phyloP scores from a whole-genome alignment of 345 rosid genomes.

The Erucastrum elatum region DNA sequence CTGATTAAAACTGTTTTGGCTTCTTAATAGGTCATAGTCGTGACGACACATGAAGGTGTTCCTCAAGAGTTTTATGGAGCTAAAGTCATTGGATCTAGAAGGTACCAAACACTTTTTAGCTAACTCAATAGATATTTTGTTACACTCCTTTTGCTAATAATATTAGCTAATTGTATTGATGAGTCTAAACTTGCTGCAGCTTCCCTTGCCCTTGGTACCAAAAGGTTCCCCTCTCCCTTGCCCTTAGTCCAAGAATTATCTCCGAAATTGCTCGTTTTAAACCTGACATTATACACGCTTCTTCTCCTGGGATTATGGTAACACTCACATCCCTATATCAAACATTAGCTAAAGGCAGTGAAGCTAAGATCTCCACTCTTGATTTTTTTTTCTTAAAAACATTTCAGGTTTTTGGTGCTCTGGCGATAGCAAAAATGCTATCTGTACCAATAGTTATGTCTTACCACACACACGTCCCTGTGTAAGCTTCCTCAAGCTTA shows the following conservation, averaged over 20 bases:
- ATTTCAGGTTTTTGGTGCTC: constrained; percentile 84
- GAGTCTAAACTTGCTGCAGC: constrained; percentile 42
- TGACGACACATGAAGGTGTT: constrained; percentile 98
- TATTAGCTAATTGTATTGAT: too few species aligned
- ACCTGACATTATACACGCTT: constrained; percentile 99
- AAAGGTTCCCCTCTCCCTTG: constrained; percentile 93
- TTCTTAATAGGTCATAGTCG: constrained; percentile 74
- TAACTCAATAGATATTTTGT: too few species aligned
- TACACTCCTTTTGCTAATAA: not conserved
- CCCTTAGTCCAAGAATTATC: constrained; percentile 96
- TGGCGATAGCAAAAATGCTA: constrained; percentile 76
- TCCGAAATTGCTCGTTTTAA: constrained; percentile 92
- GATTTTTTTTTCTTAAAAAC: too few species aligned
- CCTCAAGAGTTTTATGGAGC: constrained; percentile 96
- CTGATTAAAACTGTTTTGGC: not conserved
- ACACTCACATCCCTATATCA: not conserved
- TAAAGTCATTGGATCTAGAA: constrained; percentile 85
- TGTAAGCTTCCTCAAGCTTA: constrained; percentile 58
- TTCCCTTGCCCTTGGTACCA: constrained; percentile 95
- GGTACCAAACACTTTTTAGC: constrained; percentile 41
- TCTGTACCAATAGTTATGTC: constrained; percentile 98
- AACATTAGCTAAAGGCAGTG: not conserved
- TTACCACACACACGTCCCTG: constrained; percentile 98
- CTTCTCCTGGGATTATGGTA: constrained; percentile 98
- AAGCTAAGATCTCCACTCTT: not conserved